A percentile compares a stretch with the other conserved stretches of the same genome.
These are phyloP conservation scores for Solanum pennellii DNA, from an alignment of 257 asterid genomes.

Conservation along the genomic window DNA sequence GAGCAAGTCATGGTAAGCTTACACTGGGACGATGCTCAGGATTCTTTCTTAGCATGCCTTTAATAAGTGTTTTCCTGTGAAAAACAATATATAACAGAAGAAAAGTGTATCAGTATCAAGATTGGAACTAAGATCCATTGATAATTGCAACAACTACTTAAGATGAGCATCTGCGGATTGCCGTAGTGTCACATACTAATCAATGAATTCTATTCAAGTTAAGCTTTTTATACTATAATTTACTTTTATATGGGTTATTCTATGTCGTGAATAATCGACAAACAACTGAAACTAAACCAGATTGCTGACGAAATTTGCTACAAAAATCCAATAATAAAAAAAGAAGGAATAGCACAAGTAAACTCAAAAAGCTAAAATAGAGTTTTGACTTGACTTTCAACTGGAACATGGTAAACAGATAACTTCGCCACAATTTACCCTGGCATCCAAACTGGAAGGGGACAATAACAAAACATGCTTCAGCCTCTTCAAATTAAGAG, in stretches of 20 bases:
- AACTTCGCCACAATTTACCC: neutral
- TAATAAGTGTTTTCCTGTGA: conserved; percentile 82
- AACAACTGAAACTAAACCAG: neutral
- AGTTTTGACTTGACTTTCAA: neutral
- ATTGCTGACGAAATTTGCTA: neutral
- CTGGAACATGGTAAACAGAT: neutral
- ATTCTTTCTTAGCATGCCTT: conserved; percentile 94
- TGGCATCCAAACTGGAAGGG: neutral
- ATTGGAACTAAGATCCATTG: neutral
- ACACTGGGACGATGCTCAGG: conserved; percentile 95
- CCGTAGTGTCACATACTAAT: neutral
- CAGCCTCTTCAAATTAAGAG: neutral
- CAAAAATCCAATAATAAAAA: neutral
- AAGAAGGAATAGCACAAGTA: neutral
- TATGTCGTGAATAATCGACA: neutral
- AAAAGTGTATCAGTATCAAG: neutral
- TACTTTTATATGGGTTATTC: neutral
- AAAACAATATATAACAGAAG: neutral
- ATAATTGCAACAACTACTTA: neutral
- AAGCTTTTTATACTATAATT: neutral
- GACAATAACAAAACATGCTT: neutral
- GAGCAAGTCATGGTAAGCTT: conserved; percentile 18
- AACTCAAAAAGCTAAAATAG: neutral
- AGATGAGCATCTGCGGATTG: neutral
- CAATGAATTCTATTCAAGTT: neutral